These are phyloP conservation scores for Heliosperma pusillum DNA, from an alignment of 148 eudicot species.

Conservation along the genomic window DNA sequence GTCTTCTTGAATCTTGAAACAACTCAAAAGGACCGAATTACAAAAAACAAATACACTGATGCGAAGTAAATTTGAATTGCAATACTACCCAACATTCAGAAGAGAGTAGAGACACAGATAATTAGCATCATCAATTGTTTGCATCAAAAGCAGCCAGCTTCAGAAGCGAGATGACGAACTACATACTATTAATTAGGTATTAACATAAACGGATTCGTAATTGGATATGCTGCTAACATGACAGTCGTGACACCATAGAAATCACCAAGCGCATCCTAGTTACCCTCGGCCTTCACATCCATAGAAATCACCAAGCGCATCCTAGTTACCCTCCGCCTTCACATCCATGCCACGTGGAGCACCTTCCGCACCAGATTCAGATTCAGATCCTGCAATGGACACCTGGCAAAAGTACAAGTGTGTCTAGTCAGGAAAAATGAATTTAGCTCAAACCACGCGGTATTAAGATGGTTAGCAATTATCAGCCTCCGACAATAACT, in stretches of 20 bases:
- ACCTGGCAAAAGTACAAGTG: background rate
- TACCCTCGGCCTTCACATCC: background rate
- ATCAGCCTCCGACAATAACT: no score
- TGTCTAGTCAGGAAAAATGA: background rate
- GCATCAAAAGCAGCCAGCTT: constrained; percentile 5
- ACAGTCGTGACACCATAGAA: background rate
- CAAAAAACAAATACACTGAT: no score
- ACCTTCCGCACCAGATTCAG: background rate
- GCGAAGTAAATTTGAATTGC: no score
- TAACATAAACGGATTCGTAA: background rate
- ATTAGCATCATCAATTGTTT: background rate
- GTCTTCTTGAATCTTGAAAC: no score
- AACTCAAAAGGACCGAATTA: no score
- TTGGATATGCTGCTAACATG: background rate
- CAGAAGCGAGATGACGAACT: background rate
- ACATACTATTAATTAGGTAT: no score
- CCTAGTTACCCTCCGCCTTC: constrained; percentile 1
- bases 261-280: background rate
- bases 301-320: background rate
- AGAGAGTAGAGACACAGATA: background rate
- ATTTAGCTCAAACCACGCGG: background rate
- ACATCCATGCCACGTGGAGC: background rate
- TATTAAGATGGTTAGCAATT: no score
- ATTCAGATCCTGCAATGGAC: background rate
- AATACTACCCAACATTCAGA: no score